A percentile compares a stretch with the other conserved stretches of the same genome.
phyloP scores from a whole-genome alignment of 1,139 yeast species.

The Candida freyschussii region DNA sequence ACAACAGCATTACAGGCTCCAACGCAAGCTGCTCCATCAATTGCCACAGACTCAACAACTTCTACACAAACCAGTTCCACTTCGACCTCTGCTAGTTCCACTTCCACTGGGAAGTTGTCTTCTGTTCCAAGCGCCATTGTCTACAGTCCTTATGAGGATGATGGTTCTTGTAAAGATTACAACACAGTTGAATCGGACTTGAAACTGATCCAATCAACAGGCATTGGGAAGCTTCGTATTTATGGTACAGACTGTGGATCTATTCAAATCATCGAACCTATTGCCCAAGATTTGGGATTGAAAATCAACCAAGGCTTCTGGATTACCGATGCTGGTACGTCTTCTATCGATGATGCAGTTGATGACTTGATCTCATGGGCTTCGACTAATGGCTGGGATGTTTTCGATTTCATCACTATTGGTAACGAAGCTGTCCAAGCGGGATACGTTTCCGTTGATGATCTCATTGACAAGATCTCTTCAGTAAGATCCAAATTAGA shows the following conservation, averaged over 20 bases:
- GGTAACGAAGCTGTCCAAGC: constrained; percentile 84
- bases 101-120: constrained; percentile 25
- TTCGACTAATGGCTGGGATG: constrained; percentile 52
- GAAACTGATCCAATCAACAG: constrained; percentile 48
- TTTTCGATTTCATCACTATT: constrained; percentile 68
- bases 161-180: constrained; percentile 60
- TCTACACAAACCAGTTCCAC: constrained; percentile 18
- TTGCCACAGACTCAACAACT: constrained; percentile 11
- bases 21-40: constrained; percentile 14
- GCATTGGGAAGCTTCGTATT: constrained; percentile 61
- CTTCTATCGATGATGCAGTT: constrained; percentile 62
- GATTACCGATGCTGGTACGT: constrained; percentile 59
- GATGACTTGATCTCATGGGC: constrained; percentile 40
- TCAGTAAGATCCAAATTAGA: constrained; percentile 54
- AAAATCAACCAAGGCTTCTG: constrained; percentile 84
- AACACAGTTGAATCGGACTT: constrained; percentile 57
- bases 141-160: constrained; percentile 76
- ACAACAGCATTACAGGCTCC: constrained; percentile 15
- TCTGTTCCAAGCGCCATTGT: constrained; percentile 53
- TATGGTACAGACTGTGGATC: constrained; percentile 86
- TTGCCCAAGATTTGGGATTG: constrained; percentile 55
- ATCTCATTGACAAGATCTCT: constrained; percentile 57
- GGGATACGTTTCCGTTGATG: constrained; percentile 52
- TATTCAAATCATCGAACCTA: constrained; percentile 59
- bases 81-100: constrained; percentile 16